These are phyloP conservation scores for Neofusicoccum sp. DNA, from an alignment of 2,329 filamentous ascomycete genomes.

Conservation along the genomic window DNA sequence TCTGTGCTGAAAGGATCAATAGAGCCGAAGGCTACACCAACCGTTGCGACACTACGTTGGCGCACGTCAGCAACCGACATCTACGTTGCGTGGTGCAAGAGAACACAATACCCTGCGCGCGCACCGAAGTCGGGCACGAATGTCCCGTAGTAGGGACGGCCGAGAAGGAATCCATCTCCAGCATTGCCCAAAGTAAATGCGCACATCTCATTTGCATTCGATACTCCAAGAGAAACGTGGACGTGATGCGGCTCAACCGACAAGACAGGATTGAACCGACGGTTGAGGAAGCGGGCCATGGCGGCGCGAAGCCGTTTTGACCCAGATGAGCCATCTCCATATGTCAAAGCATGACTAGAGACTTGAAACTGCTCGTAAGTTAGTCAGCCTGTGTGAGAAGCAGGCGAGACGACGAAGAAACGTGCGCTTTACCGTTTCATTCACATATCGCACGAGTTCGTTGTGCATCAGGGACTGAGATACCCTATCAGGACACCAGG, in stretches of 20 bases:
- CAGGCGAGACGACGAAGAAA: background rate
- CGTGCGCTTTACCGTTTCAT: constrained; percentile 34
- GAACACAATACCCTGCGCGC: constrained; percentile 31
- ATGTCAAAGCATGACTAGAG: constrained; percentile 33
- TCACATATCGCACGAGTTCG: constrained; percentile 43
- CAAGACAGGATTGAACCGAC: constrained; percentile 37
- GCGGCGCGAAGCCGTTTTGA: constrained; percentile 41
- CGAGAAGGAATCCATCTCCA: constrained; percentile 48
- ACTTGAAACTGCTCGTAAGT: background rate
- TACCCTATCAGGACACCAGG: background rate
- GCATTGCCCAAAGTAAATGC: constrained; percentile 43
- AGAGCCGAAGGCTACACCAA: constrained; percentile 38
- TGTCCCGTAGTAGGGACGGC: constrained; percentile 48
- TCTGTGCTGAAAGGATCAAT: constrained; percentile 40
- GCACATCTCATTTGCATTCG: constrained; percentile 43
- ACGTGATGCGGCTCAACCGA: constrained; percentile 39
- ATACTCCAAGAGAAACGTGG: constrained; percentile 41
- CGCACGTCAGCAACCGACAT: background rate
- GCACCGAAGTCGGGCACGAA: constrained; percentile 51
- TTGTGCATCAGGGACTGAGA: constrained; percentile 47
- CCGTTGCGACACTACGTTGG: constrained; percentile 31
- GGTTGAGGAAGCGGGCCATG: constrained; percentile 44
- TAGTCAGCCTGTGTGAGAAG: background rate
- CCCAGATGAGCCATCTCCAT: constrained; percentile 42
- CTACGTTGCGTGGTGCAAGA: background rate